Evolutionary conservation across 305 asterid genomes (phyloP), one percentile per base, ranked within the genome.

Genomic region (Fraxinus velutina): DNA sequence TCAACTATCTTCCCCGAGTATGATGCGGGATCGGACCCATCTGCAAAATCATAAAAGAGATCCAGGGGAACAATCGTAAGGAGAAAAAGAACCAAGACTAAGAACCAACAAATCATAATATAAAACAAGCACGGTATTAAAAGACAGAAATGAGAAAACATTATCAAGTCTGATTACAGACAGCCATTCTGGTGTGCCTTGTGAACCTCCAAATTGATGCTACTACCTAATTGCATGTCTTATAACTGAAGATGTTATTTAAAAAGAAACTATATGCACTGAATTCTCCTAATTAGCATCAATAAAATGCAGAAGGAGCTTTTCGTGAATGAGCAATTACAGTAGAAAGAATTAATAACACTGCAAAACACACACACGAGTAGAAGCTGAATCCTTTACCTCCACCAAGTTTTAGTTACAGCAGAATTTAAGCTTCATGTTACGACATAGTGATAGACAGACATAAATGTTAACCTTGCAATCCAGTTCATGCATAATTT

Each of bases 1-100:
- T 96, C 99, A 2, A 96, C 88, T 22, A 96, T 94, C 89, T 94
- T 96, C 70, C 97, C 98, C 37, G 93, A 79, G 79, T 83, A 92
- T 6, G 91, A 74, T 73, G 92, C 83, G 76, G 93, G 85, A 79
- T 96, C 99, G 33, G 83, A 68, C 44, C 90, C 92, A 57, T 92
- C 98, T 94, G 93, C 79, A 72, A 83, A 81, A 19, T 52, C 81
- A 70, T 34, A 22, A 52, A 29, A 77, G 15, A 27, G 68, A 64
- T 75, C 30, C 12, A 12, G 30, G 44, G 15, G 75, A 17, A 39
- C 62, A 68, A 21, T 68, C 10, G 21, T 9, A 33, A 77, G 39
- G 71, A 62, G 71, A 62, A 10, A 47, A 27, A 13, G 74, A n/a
- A 68, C 30, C 8, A 50, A 47, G 21, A 75, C 44, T 36, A 34